Base-by-base conservation (phyloP, 192 early-diverging fungal species). In the Coemansia sp. region DNA sequence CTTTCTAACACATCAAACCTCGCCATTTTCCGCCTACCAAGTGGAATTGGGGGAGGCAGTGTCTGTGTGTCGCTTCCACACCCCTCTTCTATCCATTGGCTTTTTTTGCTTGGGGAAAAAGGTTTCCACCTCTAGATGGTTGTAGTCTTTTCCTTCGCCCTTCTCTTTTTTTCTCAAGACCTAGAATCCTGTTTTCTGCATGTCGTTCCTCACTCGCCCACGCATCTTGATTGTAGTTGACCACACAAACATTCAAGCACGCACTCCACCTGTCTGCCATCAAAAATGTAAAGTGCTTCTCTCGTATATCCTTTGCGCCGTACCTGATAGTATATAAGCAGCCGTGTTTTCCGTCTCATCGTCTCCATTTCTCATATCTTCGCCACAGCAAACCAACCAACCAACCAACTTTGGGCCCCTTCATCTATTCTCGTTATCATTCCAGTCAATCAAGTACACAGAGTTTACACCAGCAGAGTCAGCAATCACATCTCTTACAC, bases 1-100 rank as follows among this genome's bases (percentile, higher is more conserved):
- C 57, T 59, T 59, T 59, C 37, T 37, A 37, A 37, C 39, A 37
- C 39, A 59, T 41, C 16, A 39, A n/a, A 37, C 18, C 57, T 59
- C 37, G 39, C 21, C 51, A 8, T 59, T 32, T 54, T 54, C 22
- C 51, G 22, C 51, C 19, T 4, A 22, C 51, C 8, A 22, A 22
- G 26, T 26, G 51, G 15, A 54, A 26, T 54, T 54, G 48, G 51
- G 51, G 51, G 51, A 54, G 51, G 51, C 51, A 26, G 19, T 12
- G 51, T 21, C 51, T 22, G 12, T 54, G 51, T 13, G 51, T 54
- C 7, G 51, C 26, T 54, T 54, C 19, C 51, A 54, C 51, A 21
- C 51, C 51, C 19, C 51, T 26, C 26, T 3, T 26, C 3, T 26
- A 26, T 26, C 26, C 26, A 26, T 26, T 26, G 26, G 3, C 19